Conservation (phyloP, 2,329 filamentous ascomycete species). For the Colletotrichum simmondsii region DNA sequence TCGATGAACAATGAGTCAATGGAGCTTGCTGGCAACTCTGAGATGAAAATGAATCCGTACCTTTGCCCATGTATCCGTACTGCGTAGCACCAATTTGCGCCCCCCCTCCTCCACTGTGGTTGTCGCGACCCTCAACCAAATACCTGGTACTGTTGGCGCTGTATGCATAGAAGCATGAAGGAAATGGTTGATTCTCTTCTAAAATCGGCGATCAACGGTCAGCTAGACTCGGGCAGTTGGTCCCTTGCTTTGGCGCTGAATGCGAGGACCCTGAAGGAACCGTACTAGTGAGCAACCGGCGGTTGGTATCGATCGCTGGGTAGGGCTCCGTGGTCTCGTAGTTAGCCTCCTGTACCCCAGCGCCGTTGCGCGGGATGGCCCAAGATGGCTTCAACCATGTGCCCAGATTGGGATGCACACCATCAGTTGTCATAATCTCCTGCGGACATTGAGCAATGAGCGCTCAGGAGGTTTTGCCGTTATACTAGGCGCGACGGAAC, state of each 20-base stretch:
- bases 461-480: background rate
- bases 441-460: conserved; percentile 26
- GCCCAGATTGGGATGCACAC: conserved; percentile 23
- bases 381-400: conserved; percentile 9
- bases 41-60: no score
- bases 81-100: no score
- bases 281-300: background rate
- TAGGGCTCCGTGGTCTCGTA: conserved; percentile 4
- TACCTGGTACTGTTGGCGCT: background rate
- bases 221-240: background rate
- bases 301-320: conserved; percentile 16
- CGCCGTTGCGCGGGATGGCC: conserved; percentile 13
- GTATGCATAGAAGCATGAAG: background rate
- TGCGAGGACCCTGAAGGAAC: conserved; percentile 20
- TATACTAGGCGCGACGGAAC: background rate
- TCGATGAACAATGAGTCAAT: background rate
- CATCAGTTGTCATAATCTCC: conserved; percentile 17
- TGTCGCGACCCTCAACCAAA: background rate
- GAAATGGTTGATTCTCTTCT: background rate
- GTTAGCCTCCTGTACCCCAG: conserved; percentile 26
- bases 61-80: no score
- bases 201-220: background rate
- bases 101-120: background rate
- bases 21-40: background rate
- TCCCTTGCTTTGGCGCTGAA: background rate